Base-by-base conservation (phyloP, 805 yeast species). In the Torulaspora maleeae region DNA sequence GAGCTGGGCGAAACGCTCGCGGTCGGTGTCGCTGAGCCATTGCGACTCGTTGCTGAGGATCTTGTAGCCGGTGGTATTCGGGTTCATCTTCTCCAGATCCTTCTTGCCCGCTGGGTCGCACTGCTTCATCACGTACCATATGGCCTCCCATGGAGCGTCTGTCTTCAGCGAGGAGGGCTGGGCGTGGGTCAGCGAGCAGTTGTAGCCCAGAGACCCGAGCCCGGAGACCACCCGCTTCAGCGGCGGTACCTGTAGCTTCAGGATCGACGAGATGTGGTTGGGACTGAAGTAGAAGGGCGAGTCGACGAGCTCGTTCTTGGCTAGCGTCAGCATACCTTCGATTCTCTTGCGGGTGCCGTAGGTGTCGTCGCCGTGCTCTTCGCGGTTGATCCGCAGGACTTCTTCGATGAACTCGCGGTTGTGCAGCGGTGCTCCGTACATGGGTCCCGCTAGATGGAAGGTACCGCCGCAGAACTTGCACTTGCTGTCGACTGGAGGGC, bases 301-400 rank as follows among this genome's bases (percentile, higher is more conserved):
- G 17, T 76, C 71, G 10, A 49, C 64, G 32, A 91, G 59, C 64
- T 93, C 99, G 52, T 76, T 76, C 32, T 64, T 59, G 4, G 97
- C 98, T 59, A 91, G 70, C 0, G 93, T 86, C 25, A 89, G 69
- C 98, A 93, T 93, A 11, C 98, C 98, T 62, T 81, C 80, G 36
- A 93, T 86, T 61, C 99, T 75, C 47, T 85, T 83, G 19, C 77
- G 72, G 0, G 99, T 93, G 38, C 83, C 84, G 63, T 87, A 93
- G 0, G 76, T 72, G 4, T 72, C 76, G 22, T 73, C 72, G 44
- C 75, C 79, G 17, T 80, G 74, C 7, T 64, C 64, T 2, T 60
- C 68, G 20, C 64, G 59, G 58, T 81, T 76, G 52, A 80, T 66
- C n/a, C 73, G 70, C 44, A 87, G 72, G 37, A 90, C 74, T 52